Conservation (phyloP, 805 yeast genomes). For the Zygosaccharomyces lentus region DNA sequence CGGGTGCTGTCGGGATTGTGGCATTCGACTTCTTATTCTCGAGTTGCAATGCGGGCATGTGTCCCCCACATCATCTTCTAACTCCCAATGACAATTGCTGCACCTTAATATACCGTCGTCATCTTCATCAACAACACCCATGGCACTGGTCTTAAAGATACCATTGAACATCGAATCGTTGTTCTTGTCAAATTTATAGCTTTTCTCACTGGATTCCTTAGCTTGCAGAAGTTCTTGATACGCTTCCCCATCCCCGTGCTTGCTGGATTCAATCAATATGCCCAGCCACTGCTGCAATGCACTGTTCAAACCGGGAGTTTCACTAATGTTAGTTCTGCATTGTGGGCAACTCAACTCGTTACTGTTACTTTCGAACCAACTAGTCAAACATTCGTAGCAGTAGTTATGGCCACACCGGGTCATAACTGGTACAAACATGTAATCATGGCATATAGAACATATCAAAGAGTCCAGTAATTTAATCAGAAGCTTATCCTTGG, state of each 20-base stretch:
- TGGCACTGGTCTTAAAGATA: conserved; percentile 45
- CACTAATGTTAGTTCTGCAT: conserved; percentile 49
- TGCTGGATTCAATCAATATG: conserved; percentile 38
- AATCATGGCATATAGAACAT: conserved; percentile 68
- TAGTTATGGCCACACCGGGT: conserved; percentile 70
- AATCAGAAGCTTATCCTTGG: conserved; percentile 14
- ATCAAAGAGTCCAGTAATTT: conserved; percentile 29
- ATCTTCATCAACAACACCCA: conserved; percentile 49
- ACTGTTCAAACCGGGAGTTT: conserved; percentile 51
- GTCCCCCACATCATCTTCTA: conserved; percentile 46
- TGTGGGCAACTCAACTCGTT: conserved; percentile 60
- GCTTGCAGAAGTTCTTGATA: conserved; percentile 13
- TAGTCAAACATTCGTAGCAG: conserved; percentile 60
- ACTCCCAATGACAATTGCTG: conserved; percentile 77
- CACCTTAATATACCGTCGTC: conserved; percentile 74
- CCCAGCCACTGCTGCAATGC: conserved; percentile 46
- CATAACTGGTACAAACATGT: conserved; percentile 61
- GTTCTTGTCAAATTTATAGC: conserved; percentile 21
- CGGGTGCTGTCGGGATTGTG: conserved; percentile 3
- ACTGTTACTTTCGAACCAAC: conserved; percentile 49
- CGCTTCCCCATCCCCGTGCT: conserved; percentile 26
- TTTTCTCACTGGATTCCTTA: conserved; percentile 18
- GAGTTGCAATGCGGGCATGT: conserved; percentile 67
- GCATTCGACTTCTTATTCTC: conserved; percentile 37
- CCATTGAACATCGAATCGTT: conserved; percentile 44